Conservation (phyloP, 2,329 filamentous ascomycete genomes). For the Chrysosporium queenslandicum region DNA sequence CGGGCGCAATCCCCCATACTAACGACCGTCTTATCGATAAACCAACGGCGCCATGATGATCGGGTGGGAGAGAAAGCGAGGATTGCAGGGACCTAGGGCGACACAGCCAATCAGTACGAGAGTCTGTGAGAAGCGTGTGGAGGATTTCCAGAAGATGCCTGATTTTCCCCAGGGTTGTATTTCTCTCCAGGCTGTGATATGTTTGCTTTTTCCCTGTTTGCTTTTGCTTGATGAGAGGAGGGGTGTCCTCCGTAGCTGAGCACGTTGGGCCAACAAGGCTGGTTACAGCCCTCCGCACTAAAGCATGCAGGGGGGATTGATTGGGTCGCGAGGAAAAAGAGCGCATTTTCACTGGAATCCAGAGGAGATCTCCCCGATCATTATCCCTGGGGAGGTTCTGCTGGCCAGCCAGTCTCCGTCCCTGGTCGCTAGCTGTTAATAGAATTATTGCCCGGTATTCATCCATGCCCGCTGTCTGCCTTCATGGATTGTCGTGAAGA, state of each 20-base stretch:
- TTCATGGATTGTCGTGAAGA: neutral
- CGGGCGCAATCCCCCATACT: neutral
- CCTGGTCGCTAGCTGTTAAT: too few species aligned
- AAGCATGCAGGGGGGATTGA: neutral
- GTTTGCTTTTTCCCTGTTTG: conserved; percentile 6
- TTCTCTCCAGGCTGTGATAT: neutral
- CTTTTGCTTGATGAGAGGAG: neutral
- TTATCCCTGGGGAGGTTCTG: neutral
- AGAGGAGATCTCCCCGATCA: neutral
- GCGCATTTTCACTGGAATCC: neutral
- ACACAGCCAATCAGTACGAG: neutral
- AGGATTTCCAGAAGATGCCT: conserved; percentile 7
- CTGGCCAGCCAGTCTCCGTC: neutral
- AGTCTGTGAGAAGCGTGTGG: neutral
- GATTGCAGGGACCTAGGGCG: neutral
- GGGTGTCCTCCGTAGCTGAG: neutral
- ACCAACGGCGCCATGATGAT: too few species aligned
- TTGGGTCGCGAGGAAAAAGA: neutral
- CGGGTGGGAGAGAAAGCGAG: neutral
- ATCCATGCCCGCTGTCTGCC: too few species aligned
- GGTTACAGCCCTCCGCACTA: conserved; percentile 9
- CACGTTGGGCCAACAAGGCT: conserved; percentile 9
- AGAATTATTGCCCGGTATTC: too few species aligned
- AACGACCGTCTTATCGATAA: too few species aligned
- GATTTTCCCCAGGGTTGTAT: neutral